Base-by-base conservation (phyloP, 2,329 filamentous ascomycete species). In the Ascochyta viciae-villosae region DNA sequence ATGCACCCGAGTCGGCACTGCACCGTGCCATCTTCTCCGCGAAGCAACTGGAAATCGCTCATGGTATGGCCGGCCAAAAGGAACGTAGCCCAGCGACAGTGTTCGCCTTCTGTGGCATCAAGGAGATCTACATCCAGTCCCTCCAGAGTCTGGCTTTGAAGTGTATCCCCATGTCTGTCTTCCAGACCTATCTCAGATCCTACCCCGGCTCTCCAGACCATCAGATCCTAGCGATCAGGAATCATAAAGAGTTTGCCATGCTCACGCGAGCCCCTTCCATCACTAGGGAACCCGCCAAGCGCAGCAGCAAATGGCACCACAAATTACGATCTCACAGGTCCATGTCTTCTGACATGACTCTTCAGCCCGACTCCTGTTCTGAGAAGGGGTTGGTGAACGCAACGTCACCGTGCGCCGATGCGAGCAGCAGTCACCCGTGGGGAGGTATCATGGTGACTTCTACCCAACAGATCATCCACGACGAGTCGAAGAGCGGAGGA, bases 161-260 rank as follows among this genome's bases (percentile, higher is more conserved):
- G 73, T 74, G 75, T 15, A 74, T 77, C 1, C 78, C 80, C 0
- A 61, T 80, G 13, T 76, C 74, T 10, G 81, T 82, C 68, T 80
- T 82, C 71, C 64, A 76, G 62, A 72, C 74, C 23, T 75, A 76
- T 3, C 75, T 82, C 54, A 73, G 78, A 23, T 76, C 76, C 26
- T 79, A 79, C 53, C 70, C 72, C 15, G 75, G 76, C 27, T 80
- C 78, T 37, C 76, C 77, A 1, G 79, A 82, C 59, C 79, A 81
- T 50, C 73, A 73, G 13, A 72, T 79, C 10, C 66, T 82, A 3
- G 75, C 74, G 4, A 75, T 75, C 13, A 74, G 76, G 38, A 80
- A 81, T 44, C 78, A 81, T 54, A 74, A 76, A 37, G 78, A 81
- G 29, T 82, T 82, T 54, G 74, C 73, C 43, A 71, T 75, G 6